These are phyloP conservation scores for Fraxinus latifolia DNA, from an alignment of 305 asterid species.

Conservation along the genomic window DNA sequence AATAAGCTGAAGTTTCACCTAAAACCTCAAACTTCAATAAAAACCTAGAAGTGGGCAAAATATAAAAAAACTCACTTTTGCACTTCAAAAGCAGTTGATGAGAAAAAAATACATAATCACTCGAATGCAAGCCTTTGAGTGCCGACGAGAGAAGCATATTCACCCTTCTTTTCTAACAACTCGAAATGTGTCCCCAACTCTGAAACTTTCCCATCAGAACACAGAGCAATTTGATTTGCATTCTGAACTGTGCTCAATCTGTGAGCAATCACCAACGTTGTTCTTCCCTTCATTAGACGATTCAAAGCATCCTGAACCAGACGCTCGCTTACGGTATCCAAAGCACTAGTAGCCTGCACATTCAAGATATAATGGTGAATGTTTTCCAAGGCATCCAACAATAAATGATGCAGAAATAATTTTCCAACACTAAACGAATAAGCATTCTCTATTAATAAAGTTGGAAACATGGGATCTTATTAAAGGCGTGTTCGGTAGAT, in stretches of 20 bases:
- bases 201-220: conserved; percentile 75
- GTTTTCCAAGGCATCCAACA: background rate
- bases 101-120: conserved; percentile 27
- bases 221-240: conserved; percentile 78
- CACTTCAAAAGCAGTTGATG: background rate
- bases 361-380: background rate
- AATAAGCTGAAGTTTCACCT: background rate
- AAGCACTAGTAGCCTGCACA: conserved; percentile 86
- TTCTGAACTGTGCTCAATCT: conserved; percentile 93
- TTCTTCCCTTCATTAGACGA: conserved; percentile 90
- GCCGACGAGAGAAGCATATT: conserved; percentile 85
- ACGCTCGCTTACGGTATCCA: conserved; percentile 89
- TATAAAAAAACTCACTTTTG: background rate
- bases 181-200: conserved; percentile 88
- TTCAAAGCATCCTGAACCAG: conserved; percentile 85
- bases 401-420: background rate
- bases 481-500: background rate
- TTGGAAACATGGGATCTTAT: background rate
- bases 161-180: conserved; percentile 65
- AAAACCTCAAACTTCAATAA: background rate
- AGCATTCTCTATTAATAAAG: background rate
- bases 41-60: background rate
- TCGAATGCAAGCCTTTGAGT: conserved; percentile 90
- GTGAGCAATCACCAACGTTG: conserved; percentile 95
- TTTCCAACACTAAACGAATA: background rate